These are phyloP conservation scores for Ogataea zsoltii DNA, from an alignment of 805 yeast species.

Conservation along the genomic window DNA sequence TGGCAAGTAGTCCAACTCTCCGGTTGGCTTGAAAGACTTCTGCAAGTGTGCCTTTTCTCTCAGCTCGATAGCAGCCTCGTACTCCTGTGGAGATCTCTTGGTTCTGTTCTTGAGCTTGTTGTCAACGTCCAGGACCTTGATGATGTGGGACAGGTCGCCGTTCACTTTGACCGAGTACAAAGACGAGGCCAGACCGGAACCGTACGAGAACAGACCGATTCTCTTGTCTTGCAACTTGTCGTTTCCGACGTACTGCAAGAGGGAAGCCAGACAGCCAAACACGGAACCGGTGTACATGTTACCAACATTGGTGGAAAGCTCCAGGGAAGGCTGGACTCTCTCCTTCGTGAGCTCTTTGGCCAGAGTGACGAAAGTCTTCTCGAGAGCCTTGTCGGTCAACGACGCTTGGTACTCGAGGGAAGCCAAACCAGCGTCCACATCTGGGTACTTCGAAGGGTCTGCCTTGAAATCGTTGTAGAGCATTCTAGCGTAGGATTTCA, in stretches of 20 bases:
- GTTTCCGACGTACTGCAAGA: conserved; percentile 71
- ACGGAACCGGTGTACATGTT: conserved; percentile 97
- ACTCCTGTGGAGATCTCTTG: conserved; percentile 71
- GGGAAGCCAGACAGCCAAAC: conserved; percentile 82
- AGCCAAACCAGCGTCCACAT: conserved; percentile 54
- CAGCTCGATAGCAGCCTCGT: conserved; percentile 74
- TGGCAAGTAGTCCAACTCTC: conserved; percentile 69
- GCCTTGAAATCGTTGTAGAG: conserved; percentile 83
- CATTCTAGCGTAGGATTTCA: conserved; percentile 90
- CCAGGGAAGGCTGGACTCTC: conserved; percentile 77
- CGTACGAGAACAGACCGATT: conserved; percentile 92
- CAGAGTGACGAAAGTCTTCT: conserved; percentile 78
- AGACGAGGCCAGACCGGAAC: conserved; percentile 95
- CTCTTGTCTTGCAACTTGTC: conserved; percentile 79
- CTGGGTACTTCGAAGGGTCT: conserved; percentile 62
- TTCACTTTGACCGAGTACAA: conserved; percentile 75
- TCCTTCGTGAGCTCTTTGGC: conserved; percentile 68
- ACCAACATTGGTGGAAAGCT: conserved; percentile 94
- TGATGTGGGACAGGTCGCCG: conserved; percentile 76
- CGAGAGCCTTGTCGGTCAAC: conserved; percentile 75
- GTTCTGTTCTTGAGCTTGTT: conserved; percentile 65
- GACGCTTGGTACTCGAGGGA: conserved; percentile 71
- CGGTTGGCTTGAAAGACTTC: conserved; percentile 77
- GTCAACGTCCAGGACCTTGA: conserved; percentile 64
- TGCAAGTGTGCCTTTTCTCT: conserved; percentile 90